Conservation (phyloP, 768 basidiomycete species). For the Boletus sensibilis region DNA sequence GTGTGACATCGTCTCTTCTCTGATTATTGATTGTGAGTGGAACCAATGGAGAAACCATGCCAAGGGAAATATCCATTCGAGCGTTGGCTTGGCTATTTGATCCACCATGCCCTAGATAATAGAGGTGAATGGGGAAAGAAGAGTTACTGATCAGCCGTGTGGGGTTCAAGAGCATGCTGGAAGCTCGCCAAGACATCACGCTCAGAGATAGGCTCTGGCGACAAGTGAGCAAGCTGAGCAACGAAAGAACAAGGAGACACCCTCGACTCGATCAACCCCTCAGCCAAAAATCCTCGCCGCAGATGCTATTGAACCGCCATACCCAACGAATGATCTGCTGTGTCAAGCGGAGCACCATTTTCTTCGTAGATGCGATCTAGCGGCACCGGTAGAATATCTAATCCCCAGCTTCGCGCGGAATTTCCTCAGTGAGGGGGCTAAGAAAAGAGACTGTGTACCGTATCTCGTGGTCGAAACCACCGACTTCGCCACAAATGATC, state of each 20-base stretch:
- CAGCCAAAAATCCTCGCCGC: neutral
- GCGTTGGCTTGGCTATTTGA: neutral
- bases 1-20: neutral
- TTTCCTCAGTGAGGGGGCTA: neutral
- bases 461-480: neutral
- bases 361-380: neutral
- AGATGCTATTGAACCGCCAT: too few species aligned
- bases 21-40: neutral
- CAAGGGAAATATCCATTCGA: neutral
- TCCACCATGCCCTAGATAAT: neutral
- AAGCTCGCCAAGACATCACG: neutral
- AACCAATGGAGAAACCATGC: neutral
- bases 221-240: neutral
- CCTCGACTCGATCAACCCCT: neutral
- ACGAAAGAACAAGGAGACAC: too few species aligned
- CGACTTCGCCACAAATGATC: neutral
- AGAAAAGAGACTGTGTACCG: neutral
- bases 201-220: neutral
- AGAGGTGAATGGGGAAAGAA: neutral
- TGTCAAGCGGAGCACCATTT: neutral
- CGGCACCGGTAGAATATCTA: neutral
- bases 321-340: neutral
- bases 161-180: neutral
- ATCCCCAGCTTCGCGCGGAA: neutral
- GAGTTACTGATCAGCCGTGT: neutral